These are phyloP conservation scores for Aeschynomene evenia DNA, from an alignment of 306 rosid genomes.

Conservation along the genomic window DNA sequence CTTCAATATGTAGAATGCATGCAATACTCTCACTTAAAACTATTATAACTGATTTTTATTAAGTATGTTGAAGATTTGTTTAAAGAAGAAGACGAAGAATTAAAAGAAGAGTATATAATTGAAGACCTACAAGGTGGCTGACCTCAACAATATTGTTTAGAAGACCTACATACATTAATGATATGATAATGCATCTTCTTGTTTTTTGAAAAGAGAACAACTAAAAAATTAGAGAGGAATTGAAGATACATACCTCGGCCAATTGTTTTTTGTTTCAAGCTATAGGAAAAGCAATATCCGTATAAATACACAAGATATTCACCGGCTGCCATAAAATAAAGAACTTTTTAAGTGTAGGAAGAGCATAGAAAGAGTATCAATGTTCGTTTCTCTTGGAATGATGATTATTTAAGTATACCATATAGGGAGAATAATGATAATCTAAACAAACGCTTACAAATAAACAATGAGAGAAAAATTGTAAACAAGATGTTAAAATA, in stretches of 20 bases:
- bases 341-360: conserved; percentile 12
- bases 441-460: background rate
- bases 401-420: conserved; percentile 51
- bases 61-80: background rate
- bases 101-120: background rate
- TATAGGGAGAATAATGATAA: conserved; percentile 51
- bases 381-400: conserved; percentile 33
- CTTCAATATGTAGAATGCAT: background rate
- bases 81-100: background rate
- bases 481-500: background rate
- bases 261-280: conserved; percentile 27
- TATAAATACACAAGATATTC: conserved; percentile 35
- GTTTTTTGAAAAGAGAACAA: background rate
- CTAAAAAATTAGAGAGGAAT: background rate
- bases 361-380: conserved; percentile 63
- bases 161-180: background rate
- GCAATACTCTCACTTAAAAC: background rate
- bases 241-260: conserved; percentile 38
- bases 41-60: background rate
- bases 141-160: background rate
- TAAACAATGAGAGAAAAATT: background rate
- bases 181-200: background rate
- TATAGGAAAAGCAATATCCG: conserved; percentile 38
- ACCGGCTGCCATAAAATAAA: background rate
- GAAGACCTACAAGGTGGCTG: too few relatives aligned